These are phyloP conservation scores for Microbotryomycetes sp. DNA, from an alignment of 1,284 basidiomycete genomes.

Conservation along the genomic window DNA sequence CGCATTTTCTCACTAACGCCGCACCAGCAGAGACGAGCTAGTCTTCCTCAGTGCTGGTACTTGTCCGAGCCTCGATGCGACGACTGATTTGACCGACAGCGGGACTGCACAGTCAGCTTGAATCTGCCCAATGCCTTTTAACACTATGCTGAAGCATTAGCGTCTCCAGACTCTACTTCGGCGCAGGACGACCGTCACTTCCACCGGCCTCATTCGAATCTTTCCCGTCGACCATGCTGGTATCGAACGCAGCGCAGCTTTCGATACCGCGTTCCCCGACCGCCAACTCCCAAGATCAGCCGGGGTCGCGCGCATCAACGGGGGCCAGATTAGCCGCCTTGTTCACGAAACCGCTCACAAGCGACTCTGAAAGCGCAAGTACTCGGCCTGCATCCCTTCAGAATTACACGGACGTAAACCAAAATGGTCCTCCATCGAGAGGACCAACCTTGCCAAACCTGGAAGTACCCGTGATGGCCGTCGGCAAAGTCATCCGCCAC, in stretches of 20 bases:
- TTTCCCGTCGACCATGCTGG: neutral
- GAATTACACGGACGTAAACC: no score
- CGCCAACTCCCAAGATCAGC: neutral
- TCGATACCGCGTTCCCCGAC: constrained; percentile 12
- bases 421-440: no score
- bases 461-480: constrained; percentile 16
- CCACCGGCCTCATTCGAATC: neutral
- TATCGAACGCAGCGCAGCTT: neutral
- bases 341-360: constrained; percentile 11
- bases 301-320: neutral
- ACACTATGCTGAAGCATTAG: neutral
- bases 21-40: constrained; percentile 2
- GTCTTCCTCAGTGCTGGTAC: constrained; percentile 10
- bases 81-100: neutral
- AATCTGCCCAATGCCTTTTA: no score
- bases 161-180: neutral
- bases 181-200: neutral
- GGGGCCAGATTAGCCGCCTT: constrained; percentile 29
- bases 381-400: constrained; percentile 3
- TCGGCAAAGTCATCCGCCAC: constrained; percentile 11
- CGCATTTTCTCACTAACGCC: neutral
- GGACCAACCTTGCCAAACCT: constrained; percentile 9
- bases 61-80: neutral
- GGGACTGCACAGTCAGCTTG: no score
- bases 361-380: neutral